phyloP scores from a whole-genome alignment of 1,284 basidiomycete genomes.

The Ceratobasidium sp. region DNA sequence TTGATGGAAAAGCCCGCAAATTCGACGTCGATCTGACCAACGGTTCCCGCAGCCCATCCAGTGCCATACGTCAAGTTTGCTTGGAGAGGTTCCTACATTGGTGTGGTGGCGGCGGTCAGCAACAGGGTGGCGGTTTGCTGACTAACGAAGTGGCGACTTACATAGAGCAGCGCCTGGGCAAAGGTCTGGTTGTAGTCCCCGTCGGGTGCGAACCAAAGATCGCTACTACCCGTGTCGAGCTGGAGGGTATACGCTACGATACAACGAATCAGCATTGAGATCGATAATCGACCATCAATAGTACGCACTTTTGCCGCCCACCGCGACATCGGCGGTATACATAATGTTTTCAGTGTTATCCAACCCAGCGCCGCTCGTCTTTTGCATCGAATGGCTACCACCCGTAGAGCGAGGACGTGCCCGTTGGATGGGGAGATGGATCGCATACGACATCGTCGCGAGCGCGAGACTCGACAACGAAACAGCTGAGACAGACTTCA shows the following conservation, averaged over 20 bases:
- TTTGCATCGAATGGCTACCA: conserved; percentile 9
- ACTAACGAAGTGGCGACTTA: not conserved
- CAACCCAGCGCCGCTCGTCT: conserved; percentile 1
- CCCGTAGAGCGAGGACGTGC: conserved; percentile 13
- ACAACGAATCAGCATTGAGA: not conserved
- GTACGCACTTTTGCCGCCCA: conserved; percentile 2
- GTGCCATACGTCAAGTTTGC: conserved; percentile 32
- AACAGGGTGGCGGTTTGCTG: not conserved
- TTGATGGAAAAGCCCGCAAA: conserved; percentile 39
- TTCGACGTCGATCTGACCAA: conserved; percentile 14
- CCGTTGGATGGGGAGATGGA: conserved; percentile 26
- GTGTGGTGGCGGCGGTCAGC: not conserved
- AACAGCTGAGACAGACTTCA: not conserved
- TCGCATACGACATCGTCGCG: conserved; percentile 17
- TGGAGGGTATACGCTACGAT: conserved; percentile 16
- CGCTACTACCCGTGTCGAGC: conserved; percentile 41
- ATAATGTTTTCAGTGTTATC: not conserved
- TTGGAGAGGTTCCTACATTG: conserved; percentile 9
- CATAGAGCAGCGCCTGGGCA: conserved; percentile 3
- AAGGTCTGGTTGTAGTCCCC: conserved; percentile 7
- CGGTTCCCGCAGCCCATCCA: conserved; percentile 14
- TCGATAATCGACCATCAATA: not conserved
- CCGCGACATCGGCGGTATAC: conserved; percentile 15
- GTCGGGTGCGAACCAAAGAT: conserved; percentile 26
- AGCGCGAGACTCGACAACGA: conserved; percentile 19